Evolutionary conservation across 768 basidiomycete species (phyloP).

Genomic region (Myochromella boudieri): DNA sequence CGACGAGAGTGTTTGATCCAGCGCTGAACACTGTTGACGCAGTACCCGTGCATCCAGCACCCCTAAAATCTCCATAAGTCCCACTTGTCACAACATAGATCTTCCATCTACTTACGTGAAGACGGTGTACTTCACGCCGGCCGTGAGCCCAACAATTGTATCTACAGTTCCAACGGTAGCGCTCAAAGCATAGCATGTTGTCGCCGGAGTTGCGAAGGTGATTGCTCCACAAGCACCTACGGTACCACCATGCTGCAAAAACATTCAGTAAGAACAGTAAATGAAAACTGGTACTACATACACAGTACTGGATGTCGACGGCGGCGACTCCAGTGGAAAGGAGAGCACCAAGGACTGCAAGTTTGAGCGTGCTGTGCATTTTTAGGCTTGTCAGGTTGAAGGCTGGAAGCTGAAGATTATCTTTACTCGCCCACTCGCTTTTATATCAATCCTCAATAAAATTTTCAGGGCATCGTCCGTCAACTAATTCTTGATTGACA

Average conservation of each 20-base stretch:
- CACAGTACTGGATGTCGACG: constrained; percentile 8
- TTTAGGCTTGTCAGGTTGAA: neutral
- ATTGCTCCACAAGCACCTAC: constrained; percentile 4
- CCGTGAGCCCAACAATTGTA: constrained; percentile 7
- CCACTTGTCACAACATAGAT: no score
- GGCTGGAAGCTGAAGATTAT: neutral
- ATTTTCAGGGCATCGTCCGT: neutral
- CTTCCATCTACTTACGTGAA: neutral
- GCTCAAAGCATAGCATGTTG: constrained; percentile 2
- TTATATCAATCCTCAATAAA: neutral
- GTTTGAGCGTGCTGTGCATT: constrained; percentile 6
- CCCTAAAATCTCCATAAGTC: neutral
- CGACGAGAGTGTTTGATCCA: constrained; percentile 6
- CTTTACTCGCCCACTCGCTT: neutral
- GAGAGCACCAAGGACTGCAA: neutral
- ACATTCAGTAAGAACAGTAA: neutral
- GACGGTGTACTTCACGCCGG: constrained; percentile 5
- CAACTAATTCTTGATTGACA: constrained; percentile 5
- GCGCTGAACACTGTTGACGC: constrained; percentile 3
- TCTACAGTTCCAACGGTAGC: constrained; percentile 6
- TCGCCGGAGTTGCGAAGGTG: constrained; percentile 2
- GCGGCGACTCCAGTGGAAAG: constrained; percentile 3
- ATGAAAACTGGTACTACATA: neutral
- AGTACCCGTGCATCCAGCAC: constrained; percentile 4
- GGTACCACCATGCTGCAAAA: constrained; percentile 5